Evolutionary conservation across 129 eudicot species (phyloP).

Genomic region (Calendula officinalis): DNA sequence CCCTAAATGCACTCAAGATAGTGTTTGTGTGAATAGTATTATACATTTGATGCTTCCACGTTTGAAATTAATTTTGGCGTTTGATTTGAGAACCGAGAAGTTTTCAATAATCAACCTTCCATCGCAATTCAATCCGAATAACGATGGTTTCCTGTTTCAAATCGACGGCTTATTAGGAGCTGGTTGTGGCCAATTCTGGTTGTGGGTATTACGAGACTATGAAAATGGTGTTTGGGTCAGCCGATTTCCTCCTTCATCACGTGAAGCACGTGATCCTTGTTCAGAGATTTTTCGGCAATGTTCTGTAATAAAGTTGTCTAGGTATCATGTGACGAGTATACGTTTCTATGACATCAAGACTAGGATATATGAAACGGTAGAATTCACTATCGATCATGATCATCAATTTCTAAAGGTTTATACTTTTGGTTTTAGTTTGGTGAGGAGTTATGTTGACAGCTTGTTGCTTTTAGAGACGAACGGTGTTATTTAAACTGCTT

Average conservation of each 20-base stretch:
- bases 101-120: constrained; percentile 1
- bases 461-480: neutral
- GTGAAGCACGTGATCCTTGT: neutral
- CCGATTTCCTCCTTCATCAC: neutral
- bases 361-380: neutral
- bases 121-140: neutral
- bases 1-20: neutral
- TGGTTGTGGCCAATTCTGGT: neutral
- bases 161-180: neutral
- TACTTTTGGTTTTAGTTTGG: neutral
- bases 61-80: neutral
- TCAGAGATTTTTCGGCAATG: neutral
- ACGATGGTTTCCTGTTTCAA: neutral
- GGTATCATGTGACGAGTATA: neutral
- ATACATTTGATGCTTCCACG: constrained; percentile 6
- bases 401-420: neutral
- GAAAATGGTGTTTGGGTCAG: constrained; percentile 2
- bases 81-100: constrained; percentile 1
- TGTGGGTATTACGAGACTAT: neutral
- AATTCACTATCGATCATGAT: neutral
- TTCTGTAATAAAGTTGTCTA: neutral
- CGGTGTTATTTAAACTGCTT: too few species aligned
- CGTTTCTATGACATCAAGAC: constrained; percentile 2
- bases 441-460: constrained; percentile 12
- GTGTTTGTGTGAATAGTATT: neutral